phyloP scores from a whole-genome alignment of 768 basidiomycete genomes.

The Mycena kentingensis region DNA sequence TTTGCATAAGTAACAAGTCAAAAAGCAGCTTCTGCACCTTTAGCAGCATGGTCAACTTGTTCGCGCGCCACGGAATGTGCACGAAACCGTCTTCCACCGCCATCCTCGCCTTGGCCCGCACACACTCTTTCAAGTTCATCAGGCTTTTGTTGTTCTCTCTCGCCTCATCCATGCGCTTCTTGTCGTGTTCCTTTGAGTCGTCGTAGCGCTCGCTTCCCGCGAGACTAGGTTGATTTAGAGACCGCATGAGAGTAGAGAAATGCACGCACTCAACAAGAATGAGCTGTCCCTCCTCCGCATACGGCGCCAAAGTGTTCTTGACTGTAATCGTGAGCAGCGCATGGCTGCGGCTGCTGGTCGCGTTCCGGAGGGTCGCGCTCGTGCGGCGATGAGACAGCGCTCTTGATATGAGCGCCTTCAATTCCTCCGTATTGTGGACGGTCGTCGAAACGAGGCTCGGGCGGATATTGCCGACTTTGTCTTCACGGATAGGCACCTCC shows the following conservation, averaged over 20 bases:
- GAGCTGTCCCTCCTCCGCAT: conserved; percentile 36
- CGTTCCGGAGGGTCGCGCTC: conserved; percentile 33
- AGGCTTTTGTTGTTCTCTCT: conserved; percentile 39
- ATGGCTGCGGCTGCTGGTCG: conserved; percentile 35
- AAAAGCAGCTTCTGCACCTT: too few species aligned
- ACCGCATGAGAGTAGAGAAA: neutral
- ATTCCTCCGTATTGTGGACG: conserved; percentile 32
- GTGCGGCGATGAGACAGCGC: conserved; percentile 32
- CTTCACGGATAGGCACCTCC: conserved; percentile 33
- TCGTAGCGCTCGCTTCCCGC: conserved; percentile 40
- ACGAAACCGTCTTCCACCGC: conserved; percentile 38
- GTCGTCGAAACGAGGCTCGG: conserved; percentile 30
- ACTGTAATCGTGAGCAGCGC: conserved; percentile 35
- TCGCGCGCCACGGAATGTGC: conserved; percentile 38
- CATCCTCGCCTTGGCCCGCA: conserved; percentile 39
- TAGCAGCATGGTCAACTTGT: conserved; percentile 38
- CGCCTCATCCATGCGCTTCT: conserved; percentile 37
- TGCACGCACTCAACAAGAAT: conserved; percentile 37
- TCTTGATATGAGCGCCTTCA: conserved; percentile 32
- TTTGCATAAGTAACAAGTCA: too few species aligned
- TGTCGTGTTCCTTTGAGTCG: conserved; percentile 37
- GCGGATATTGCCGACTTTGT: conserved; percentile 33
- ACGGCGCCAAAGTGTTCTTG: conserved; percentile 36
- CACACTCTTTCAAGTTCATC: conserved; percentile 40
- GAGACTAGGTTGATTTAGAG: conserved; percentile 25